phyloP scores from a whole-genome alignment of 2,329 filamentous ascomycete genomes.

The Beauveria sp. region DNA sequence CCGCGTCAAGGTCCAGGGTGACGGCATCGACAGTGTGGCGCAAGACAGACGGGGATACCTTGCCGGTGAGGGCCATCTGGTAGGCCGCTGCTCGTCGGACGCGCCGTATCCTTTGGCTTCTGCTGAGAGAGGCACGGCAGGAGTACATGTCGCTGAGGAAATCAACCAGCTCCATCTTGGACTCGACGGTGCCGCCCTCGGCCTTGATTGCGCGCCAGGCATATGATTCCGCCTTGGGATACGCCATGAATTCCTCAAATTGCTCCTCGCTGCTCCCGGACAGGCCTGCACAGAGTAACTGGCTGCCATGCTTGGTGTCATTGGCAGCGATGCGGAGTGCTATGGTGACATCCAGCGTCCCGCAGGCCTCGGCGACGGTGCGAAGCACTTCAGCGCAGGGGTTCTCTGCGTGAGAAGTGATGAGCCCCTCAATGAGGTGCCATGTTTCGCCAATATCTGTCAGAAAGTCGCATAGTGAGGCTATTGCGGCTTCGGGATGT shows the following conservation, averaged over 20 bases:
- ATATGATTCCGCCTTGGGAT: constrained; percentile 1
- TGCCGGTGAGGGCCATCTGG: constrained; percentile 18
- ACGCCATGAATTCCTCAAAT: neutral
- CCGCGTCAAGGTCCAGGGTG: constrained; percentile 26
- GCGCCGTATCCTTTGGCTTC: constrained; percentile 24
- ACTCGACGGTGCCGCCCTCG: neutral
- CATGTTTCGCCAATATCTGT: neutral
- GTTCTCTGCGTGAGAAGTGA: neutral
- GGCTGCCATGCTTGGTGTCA: neutral
- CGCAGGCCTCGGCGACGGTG: neutral
- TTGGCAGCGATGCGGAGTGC: neutral
- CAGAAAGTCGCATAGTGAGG: neutral
- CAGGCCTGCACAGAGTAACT: neutral
- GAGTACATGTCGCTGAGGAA: constrained; percentile 24
- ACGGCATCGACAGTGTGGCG: constrained; percentile 20
- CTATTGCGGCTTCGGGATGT: neutral
- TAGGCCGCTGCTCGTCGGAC: constrained; percentile 21
- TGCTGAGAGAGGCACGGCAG: constrained; percentile 20
- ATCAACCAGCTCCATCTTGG: constrained; percentile 23
- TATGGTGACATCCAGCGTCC: neutral
- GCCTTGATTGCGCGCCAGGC: constrained; percentile 4
- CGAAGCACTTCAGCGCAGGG: neutral
- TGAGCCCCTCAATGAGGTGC: constrained; percentile 1
- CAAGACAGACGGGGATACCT: constrained; percentile 21
- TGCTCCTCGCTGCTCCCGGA: neutral